phyloP scores from a whole-genome alignment of 257 asterid genomes.

The Asclepias syriaca region DNA sequence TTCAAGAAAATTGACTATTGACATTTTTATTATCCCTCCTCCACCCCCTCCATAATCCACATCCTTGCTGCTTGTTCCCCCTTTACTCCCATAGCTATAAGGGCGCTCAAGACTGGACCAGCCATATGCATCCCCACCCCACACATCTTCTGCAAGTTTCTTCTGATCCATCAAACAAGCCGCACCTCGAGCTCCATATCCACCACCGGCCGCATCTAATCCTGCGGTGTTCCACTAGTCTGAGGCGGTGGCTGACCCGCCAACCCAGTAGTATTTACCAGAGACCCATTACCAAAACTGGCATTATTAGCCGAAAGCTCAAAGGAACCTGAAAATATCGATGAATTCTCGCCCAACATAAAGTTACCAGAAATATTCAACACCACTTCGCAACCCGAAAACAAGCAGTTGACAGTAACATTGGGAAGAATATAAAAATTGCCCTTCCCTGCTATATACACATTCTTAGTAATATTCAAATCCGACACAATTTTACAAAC shows the following conservation, averaged over 20 bases:
- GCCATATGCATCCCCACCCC: constrained; percentile 97
- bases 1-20: constrained; percentile 50
- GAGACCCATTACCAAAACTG: constrained; percentile 51
- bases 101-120: constrained; percentile 78
- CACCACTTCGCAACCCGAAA: constrained; percentile 70
- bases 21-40: constrained; percentile 72
- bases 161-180: constrained; percentile 63
- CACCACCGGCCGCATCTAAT: constrained; percentile 94
- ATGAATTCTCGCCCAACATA: constrained; percentile 53
- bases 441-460: constrained; percentile 87
- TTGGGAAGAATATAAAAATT: constrained; percentile 68
- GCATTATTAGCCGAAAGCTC: constrained; percentile 67
- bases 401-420: constrained; percentile 56
- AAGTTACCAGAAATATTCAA: constrained; percentile 73
- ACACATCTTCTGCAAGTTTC: constrained; percentile 82
- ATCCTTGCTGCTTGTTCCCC: constrained; percentile 77
- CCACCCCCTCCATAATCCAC: constrained; percentile 98
- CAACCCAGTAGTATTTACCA: constrained; percentile 73
- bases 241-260: constrained; percentile 85
- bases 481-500: constrained; percentile 69
- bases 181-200: constrained; percentile 97
- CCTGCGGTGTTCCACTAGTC: constrained; percentile 98
- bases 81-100: constrained; percentile 85
- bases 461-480: constrained; percentile 61
- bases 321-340: constrained; percentile 54